Evolutionary conservation across 2,329 filamentous ascomycete species (phyloP), one percentile per base, ranked within the genome.

Genomic region (Fusarium sp.): DNA sequence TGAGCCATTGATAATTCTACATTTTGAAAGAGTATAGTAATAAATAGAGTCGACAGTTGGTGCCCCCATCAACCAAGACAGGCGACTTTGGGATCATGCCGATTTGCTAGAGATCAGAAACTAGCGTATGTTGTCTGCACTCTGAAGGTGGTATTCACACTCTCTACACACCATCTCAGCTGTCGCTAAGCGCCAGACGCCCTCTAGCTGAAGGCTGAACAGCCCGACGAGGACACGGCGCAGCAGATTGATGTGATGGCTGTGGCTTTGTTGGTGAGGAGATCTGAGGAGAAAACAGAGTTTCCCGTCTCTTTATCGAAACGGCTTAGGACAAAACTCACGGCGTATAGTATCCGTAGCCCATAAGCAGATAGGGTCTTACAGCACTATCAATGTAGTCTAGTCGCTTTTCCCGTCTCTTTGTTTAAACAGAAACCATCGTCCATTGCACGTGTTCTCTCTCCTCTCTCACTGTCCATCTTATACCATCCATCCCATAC

Each of bases 131-230:
- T 51, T 46, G 32, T 53, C 50, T 53, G 34, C 50, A 53, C 34
- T 53, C 42, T 50, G 59, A 45, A 38, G 58, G 57, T 66, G 44
- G 30, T 52, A 34, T 54, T 62, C 60, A 69, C 64, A 64, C 43
- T 53, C 63, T 63, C 55, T 61, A 49, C 64, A 61, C 68, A 71
- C 68, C 68, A 71, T 58, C 68, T 49, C 59, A 71, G 47, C 64
- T 71, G 64, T 69, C 68, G 64, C 59, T 68, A 71, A 71, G 68
- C 68, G 68, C 68, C 56, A 71, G 56, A 53, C 68, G 68, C 68
- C 62, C 52, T 47, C 20, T 34, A 62, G 42, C 46, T 49, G 58
- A 57, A 52, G 32, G 49, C 18, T 52, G 50, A 52, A 42, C 40
- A 44, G 38, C 24, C 38, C 40, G 34, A 52, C 16, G 50, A 43